Conservation (phyloP, 768 basidiomycete genomes). For the Favolaschia claudopus region DNA sequence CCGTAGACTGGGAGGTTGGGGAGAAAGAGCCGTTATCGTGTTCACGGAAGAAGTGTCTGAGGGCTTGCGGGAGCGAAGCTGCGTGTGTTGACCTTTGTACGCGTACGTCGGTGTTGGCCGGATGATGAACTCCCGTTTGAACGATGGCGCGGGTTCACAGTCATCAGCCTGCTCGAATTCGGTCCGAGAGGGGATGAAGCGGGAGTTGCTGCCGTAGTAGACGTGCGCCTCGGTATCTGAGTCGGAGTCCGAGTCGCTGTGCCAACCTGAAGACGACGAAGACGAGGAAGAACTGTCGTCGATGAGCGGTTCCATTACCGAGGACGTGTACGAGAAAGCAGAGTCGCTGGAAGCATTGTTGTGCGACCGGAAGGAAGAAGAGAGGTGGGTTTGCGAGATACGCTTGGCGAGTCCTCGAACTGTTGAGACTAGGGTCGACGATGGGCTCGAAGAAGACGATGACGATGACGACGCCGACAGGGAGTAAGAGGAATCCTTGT, state of each 20-base stretch:
- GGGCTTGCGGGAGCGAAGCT: constrained; percentile 47
- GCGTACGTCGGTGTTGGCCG: constrained; percentile 55
- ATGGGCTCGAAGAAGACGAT: constrained; percentile 38
- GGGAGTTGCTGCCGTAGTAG: constrained; percentile 36
- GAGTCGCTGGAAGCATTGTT: constrained; percentile 44
- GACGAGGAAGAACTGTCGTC: constrained; percentile 64
- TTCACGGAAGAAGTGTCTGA: constrained; percentile 62
- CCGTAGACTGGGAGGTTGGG: constrained; percentile 18
- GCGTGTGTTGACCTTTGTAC: constrained; percentile 41
- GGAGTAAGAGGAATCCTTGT: constrained; percentile 38
- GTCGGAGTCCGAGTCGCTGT: constrained; percentile 58
- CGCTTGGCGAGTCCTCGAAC: constrained; percentile 68
- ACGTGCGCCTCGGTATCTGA: constrained; percentile 44
- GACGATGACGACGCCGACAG: constrained; percentile 40
- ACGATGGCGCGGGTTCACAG: constrained; percentile 20
- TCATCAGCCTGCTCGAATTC: constrained; percentile 15
- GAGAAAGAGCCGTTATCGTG: constrained; percentile 49
- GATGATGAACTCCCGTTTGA: constrained; percentile 54
- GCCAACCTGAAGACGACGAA: constrained; percentile 61
- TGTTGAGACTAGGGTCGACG: constrained; percentile 53
- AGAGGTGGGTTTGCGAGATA: constrained; percentile 54
- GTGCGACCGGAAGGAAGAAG: constrained; percentile 33
- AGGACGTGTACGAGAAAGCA: constrained; percentile 50
- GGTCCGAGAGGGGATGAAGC: constrained; percentile 33
- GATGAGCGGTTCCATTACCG: constrained; percentile 69